Base-by-base conservation (phyloP, 73 alveolate genomes). In the Effrenium voratum region DNA sequence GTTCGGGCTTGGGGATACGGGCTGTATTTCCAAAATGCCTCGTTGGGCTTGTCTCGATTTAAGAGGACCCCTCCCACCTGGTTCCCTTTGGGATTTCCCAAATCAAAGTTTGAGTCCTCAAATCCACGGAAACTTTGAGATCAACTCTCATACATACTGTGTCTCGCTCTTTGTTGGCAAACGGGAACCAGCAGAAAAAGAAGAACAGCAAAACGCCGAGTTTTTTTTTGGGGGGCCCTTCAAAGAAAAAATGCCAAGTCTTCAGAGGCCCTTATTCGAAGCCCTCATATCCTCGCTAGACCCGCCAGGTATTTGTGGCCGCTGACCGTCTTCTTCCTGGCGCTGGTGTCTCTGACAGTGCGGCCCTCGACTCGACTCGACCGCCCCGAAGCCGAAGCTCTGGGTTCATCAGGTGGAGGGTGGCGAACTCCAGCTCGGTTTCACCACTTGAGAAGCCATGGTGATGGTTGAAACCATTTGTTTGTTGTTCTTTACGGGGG, bases 241-340 rank as follows among this genome's bases (percentile, higher is more conserved):
- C 77, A 13, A 13, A 72, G 45, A 28, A 32, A 72, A 32, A 32
- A 8, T 10, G 40, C 47, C 40, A 72, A 3, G 26, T 32, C 30
- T 32, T 63, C 76, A 63, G 15, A 32, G 76, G 30, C 30, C 76
- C 36, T 38, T 22, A 10, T 52, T 22, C 40, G 76, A 26, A 26
- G 76, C 5, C 38, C 43, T 32, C 30, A 3, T 13, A 32, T 32
- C 30, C 34, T 4, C 12, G 81, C 86, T 4, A 16, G 40, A 0
- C 34, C 34, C 59, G 5, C 93, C 50, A 86, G 94, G 94, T 86
- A 57, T 63, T 60, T 86, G 10, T 86, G 94, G 94, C 94, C 94
- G 28, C 40, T 86, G 34, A 86, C 94, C 10, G 94, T 86, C 12
- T 86, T 86, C 76, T 86, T 86, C 94, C 44, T 86, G 82, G 44